Conservation (phyloP, 495 filamentous ascomycete genomes). For the Aspergillus mulundensis region DNA sequence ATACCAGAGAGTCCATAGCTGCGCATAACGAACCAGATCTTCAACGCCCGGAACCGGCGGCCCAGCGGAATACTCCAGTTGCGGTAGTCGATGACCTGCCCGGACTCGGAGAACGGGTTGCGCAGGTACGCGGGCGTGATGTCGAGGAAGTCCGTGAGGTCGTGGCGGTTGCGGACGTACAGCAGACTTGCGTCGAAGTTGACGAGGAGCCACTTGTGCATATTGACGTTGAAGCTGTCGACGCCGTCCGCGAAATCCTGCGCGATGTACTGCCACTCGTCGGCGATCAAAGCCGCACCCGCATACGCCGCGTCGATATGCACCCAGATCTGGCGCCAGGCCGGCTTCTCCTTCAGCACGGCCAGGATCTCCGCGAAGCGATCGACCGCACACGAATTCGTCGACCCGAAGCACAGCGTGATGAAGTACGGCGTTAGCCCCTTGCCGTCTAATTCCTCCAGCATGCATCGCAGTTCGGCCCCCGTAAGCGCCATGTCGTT, state of each 20-base stretch:
- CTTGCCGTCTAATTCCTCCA: constrained; percentile 59
- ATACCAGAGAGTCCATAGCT: constrained; percentile 80
- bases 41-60: constrained; percentile 83
- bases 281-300: constrained; percentile 73
- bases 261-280: constrained; percentile 72
- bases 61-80: constrained; percentile 99
- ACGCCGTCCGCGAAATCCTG: constrained; percentile 57
- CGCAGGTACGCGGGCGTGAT: constrained; percentile 80
- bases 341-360: constrained; percentile 56
- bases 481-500: constrained; percentile 72
- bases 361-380: constrained; percentile 67
- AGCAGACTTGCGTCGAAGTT: constrained; percentile 91
- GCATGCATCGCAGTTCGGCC: constrained; percentile 48
- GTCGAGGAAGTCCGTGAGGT: constrained; percentile 73
- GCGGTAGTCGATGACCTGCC: constrained; percentile 91
- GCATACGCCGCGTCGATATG: constrained; percentile 98
- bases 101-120: constrained; percentile 74
- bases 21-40: constrained; percentile 96
- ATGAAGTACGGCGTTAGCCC: constrained; percentile 82
- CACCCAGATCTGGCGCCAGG: constrained; percentile 69
- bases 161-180: constrained; percentile 68
- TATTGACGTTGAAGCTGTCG: constrained; percentile 90
- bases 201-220: constrained; percentile 97
- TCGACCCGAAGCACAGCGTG: constrained; percentile 82
- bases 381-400: constrained; percentile 83